Evolutionary conservation across 2,329 filamentous ascomycete species (phyloP).

Genomic region (Scorias spongiosa): DNA sequence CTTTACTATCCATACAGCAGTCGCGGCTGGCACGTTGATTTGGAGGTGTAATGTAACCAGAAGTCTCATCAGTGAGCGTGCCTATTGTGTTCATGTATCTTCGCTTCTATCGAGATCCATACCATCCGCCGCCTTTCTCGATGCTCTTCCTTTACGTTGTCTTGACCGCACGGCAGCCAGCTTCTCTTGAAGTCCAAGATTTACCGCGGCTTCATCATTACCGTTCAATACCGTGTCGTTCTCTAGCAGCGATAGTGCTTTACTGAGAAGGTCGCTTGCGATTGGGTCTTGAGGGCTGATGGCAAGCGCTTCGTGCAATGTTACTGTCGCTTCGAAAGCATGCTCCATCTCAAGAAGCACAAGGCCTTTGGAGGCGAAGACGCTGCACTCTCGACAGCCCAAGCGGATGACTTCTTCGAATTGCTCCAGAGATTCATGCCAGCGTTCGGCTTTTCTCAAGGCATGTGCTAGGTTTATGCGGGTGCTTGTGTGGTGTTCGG

Average conservation of each 20-base stretch:
- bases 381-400: conserved; percentile 57
- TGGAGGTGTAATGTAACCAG: too few species aligned
- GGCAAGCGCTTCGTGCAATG: conserved; percentile 72
- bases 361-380: conserved; percentile 72
- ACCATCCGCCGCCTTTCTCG: too few species aligned
- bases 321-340: conserved; percentile 61
- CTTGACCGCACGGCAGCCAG: background rate
- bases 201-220: conserved; percentile 14
- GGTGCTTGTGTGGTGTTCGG: conserved; percentile 67
- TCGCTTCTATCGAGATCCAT: too few species aligned
- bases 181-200: background rate
- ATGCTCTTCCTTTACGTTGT: background rate
- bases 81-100: too few species aligned
- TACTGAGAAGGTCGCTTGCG: conserved; percentile 61
- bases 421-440: conserved; percentile 56
- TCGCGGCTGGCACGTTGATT: too few species aligned
- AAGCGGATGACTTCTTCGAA: conserved; percentile 80
- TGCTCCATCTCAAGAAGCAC: conserved; percentile 65
- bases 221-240: conserved; percentile 29
- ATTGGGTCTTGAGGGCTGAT: conserved; percentile 67
- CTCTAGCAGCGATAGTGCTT: conserved; percentile 51
- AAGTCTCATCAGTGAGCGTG: too few species aligned
- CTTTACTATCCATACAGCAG: too few species aligned
- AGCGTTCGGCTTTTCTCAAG: conserved; percentile 54
- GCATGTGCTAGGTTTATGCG: conserved; percentile 84